phyloP scores from a whole-genome alignment of 306 rosid species.

The Biancaea sappan region DNA sequence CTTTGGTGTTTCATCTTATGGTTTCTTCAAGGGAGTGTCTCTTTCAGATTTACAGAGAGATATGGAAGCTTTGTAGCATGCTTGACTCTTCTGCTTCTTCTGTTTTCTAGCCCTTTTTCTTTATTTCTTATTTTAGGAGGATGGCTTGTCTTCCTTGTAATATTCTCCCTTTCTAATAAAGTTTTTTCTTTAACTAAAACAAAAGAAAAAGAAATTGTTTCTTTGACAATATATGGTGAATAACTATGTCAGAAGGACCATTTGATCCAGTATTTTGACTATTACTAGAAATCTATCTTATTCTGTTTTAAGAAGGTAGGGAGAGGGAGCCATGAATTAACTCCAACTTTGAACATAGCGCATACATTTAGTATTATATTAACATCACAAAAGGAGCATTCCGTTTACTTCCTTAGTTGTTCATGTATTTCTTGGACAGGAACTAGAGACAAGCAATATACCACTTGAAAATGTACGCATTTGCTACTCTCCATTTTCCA shows the following conservation, averaged over 20 bases:
- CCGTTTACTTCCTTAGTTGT: background rate
- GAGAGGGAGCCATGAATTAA: background rate
- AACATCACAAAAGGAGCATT: background rate
- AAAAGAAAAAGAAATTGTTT: background rate
- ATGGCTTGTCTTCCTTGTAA: background rate
- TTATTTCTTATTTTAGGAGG: background rate
- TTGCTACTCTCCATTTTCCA: slow-evolving; percentile 85
- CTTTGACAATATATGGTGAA: background rate
- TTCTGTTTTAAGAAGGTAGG: background rate
- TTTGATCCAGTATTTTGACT: background rate
- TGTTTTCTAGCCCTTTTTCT: background rate
- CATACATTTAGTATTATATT: background rate
- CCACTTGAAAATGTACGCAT: slow-evolving; percentile 64
- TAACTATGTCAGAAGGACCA: background rate
- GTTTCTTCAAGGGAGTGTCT: background rate
- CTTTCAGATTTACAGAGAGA: background rate
- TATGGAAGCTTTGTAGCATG: background rate
- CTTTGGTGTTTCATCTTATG: background rate
- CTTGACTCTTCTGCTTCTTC: background rate
- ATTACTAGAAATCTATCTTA: background rate
- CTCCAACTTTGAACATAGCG: background rate
- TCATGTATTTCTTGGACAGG: slow-evolving; percentile 44
- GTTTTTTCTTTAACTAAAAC: background rate
- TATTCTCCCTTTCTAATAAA: background rate
- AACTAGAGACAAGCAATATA: slow-evolving; percentile 51